Evolutionary conservation across 2,329 filamentous ascomycete genomes (phyloP).

Genomic region (Trichoderma hamatum): DNA sequence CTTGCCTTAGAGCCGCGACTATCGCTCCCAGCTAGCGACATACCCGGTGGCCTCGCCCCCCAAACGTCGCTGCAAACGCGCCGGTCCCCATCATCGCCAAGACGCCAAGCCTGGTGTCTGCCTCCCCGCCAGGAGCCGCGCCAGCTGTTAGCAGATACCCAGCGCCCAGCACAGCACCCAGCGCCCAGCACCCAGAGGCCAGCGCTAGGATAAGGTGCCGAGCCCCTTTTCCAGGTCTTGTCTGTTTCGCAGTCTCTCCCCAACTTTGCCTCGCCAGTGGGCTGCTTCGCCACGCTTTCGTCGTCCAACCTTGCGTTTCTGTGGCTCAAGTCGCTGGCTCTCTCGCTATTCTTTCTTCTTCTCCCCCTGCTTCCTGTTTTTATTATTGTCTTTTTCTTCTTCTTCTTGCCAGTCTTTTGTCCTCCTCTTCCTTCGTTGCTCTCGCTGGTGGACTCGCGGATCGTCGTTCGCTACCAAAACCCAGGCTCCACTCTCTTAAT

Average conservation of each 20-base stretch:
- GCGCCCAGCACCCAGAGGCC: too few species aligned
- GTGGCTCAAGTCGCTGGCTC: neutral
- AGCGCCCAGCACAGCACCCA: neutral
- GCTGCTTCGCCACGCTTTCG: slow-evolving; percentile 17
- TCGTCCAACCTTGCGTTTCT: neutral
- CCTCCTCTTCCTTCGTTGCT: neutral
- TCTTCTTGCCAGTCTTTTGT: neutral
- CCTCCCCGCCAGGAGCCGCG: neutral
- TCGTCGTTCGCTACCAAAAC: slow-evolving; percentile 14
- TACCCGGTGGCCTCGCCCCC: too few species aligned
- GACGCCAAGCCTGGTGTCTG: neutral
- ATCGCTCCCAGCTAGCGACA: neutral
- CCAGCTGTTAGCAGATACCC: slow-evolving; percentile 10
- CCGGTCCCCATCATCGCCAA: slow-evolving; percentile 10
- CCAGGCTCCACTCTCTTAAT: slow-evolving; percentile 19
- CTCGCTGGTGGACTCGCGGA: slow-evolving; percentile 11
- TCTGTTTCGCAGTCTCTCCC: too few species aligned
- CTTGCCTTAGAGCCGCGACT: neutral
- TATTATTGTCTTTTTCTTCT: neutral
- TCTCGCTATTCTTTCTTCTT: neutral
- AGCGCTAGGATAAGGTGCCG: neutral
- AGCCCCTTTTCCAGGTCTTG: neutral
- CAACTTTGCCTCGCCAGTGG: neutral
- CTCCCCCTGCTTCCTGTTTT: neutral
- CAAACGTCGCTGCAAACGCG: neutral